phyloP scores from a whole-genome alignment of 1,284 basidiomycete species.

The Caloboletus firmus region DNA sequence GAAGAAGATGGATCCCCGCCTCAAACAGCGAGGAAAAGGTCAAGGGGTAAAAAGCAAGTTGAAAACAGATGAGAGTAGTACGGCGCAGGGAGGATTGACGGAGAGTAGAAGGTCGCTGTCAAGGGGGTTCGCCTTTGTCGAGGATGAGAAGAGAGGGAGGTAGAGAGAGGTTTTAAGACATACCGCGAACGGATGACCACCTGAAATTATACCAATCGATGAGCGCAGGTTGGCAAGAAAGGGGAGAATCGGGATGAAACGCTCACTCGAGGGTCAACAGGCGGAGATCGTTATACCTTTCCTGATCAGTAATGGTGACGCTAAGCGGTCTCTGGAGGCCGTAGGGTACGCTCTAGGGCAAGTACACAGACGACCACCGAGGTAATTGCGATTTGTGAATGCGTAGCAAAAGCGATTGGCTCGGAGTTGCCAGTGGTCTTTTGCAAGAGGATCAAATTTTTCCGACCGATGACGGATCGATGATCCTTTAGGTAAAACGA shows the following conservation, averaged over 20 bases:
- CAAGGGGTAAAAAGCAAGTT: constrained; percentile 18
- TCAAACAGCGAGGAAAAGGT: constrained; percentile 63
- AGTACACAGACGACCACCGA: constrained; percentile 38
- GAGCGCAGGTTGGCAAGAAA: constrained; percentile 2
- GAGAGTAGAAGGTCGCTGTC: constrained; percentile 42
- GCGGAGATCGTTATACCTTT: constrained; percentile 77
- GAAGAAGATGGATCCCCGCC: constrained; percentile 54
- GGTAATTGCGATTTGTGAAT: constrained; percentile 20
- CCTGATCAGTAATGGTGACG: constrained; percentile 69
- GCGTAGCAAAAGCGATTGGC: constrained; percentile 27
- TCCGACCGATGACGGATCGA: constrained; percentile 15
- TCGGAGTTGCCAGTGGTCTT: constrained; percentile 2
- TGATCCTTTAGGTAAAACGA: constrained; percentile 32
- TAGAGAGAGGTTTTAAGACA: constrained; percentile 27
- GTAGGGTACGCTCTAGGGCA: constrained; percentile 27
- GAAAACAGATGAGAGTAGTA: constrained; percentile 10
- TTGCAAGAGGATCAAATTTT: constrained; percentile 18
- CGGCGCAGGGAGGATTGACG: constrained; percentile 19
- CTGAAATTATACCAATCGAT: constrained; percentile 38
- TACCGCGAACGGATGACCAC: constrained; percentile 80
- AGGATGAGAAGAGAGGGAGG: constrained; percentile 19
- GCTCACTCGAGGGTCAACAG: constrained; percentile 77
- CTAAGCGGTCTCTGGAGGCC: constrained; percentile 40
- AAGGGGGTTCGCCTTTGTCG: constrained; percentile 73
- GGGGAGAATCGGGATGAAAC: constrained; percentile 24